These are phyloP conservation scores for Ophiostoma montium DNA, from an alignment of 2,329 filamentous ascomycete species.

Conservation along the genomic window DNA sequence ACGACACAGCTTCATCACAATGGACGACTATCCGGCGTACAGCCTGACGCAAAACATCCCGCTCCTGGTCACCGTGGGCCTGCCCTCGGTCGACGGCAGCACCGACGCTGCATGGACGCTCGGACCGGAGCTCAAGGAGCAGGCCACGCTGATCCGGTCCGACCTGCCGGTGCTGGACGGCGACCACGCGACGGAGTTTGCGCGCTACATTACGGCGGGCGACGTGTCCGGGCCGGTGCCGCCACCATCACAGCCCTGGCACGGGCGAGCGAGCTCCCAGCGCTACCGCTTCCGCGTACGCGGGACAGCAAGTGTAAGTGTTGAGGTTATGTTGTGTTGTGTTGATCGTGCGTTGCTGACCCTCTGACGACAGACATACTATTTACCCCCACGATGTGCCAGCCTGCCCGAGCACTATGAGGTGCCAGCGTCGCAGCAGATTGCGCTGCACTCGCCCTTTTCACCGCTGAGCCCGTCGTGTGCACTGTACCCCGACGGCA, in stretches of 20 bases:
- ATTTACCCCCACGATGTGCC: slow-evolving; percentile 43
- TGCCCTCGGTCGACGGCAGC: slow-evolving; percentile 25
- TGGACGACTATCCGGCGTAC: slow-evolving; percentile 68
- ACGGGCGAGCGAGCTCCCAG: slow-evolving; percentile 36
- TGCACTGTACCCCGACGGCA: slow-evolving; percentile 73
- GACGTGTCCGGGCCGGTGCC: slow-evolving; percentile 41
- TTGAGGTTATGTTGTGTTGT: no score
- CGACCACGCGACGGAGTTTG: slow-evolving; percentile 49
- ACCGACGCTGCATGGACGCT: slow-evolving; percentile 24
- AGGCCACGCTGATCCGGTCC: slow-evolving; percentile 50
- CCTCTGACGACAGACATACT: slow-evolving; percentile 29
- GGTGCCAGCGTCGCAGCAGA: slow-evolving; percentile 26
- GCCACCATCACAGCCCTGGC: slow-evolving; percentile 39
- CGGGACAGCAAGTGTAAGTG: slow-evolving; percentile 43
- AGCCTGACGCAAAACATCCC: slow-evolving; percentile 83
- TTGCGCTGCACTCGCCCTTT: slow-evolving; percentile 73
- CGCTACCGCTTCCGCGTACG: slow-evolving; percentile 53
- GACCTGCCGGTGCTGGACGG: slow-evolving; percentile 54
- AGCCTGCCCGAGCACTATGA: slow-evolving; percentile 37
- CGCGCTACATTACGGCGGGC: slow-evolving; percentile 49
- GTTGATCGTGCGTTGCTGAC: no score
- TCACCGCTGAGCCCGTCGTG: slow-evolving; percentile 80
- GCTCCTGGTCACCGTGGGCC: slow-evolving; percentile 67
- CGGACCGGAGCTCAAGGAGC: slow-evolving; percentile 39
- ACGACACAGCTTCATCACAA: slow-evolving; percentile 23